Percentiles rank a stretch among this genome's conserved stretches.
Conservation (phyloP, 495 filamentous ascomycete genomes). For the Staphylotrichum tortipilum region DNA sequence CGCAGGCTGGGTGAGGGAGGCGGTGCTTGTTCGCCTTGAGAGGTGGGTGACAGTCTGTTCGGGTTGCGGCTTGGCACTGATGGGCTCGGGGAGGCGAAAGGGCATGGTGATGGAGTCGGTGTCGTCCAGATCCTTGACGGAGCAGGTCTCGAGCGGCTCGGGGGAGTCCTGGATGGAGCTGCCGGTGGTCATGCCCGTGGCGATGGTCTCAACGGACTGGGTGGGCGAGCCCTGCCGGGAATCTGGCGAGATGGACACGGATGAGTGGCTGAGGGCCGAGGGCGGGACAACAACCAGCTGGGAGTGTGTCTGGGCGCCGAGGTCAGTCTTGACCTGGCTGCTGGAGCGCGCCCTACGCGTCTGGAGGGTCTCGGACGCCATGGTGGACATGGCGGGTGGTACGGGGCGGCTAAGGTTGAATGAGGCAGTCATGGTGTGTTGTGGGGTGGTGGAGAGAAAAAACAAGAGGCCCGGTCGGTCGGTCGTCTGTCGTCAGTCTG, state of each 20-base stretch:
- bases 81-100: slow-evolving; percentile 37
- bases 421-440: slow-evolving; percentile 20
- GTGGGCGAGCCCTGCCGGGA: slow-evolving; percentile 36
- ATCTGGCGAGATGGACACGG: slow-evolving; percentile 31
- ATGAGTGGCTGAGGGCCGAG: slow-evolving; percentile 37
- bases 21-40: slow-evolving; percentile 30
- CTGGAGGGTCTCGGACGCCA: slow-evolving; percentile 28
- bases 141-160: slow-evolving; percentile 28
- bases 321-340: slow-evolving; percentile 32
- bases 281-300: slow-evolving; percentile 28
- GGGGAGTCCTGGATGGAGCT: slow-evolving; percentile 38
- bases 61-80: slow-evolving; percentile 11
- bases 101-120: slow-evolving; percentile 9
- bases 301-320: slow-evolving; percentile 24
- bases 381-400: slow-evolving; percentile 22
- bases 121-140: slow-evolving; percentile 17
- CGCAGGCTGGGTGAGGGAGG: slow-evolving; percentile 25
- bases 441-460: background rate
- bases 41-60: slow-evolving; percentile 11
- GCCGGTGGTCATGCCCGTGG: slow-evolving; percentile 28
- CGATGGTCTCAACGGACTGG: slow-evolving; percentile 30
- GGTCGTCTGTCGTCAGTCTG: background rate
- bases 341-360: slow-evolving; percentile 33
- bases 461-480: background rate
- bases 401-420: slow-evolving; percentile 4